Percentiles rank a stretch among this genome's conserved stretches.
Conservation (phyloP, 164 flowering plant species). For the Nymphaea thermarum region DNA sequence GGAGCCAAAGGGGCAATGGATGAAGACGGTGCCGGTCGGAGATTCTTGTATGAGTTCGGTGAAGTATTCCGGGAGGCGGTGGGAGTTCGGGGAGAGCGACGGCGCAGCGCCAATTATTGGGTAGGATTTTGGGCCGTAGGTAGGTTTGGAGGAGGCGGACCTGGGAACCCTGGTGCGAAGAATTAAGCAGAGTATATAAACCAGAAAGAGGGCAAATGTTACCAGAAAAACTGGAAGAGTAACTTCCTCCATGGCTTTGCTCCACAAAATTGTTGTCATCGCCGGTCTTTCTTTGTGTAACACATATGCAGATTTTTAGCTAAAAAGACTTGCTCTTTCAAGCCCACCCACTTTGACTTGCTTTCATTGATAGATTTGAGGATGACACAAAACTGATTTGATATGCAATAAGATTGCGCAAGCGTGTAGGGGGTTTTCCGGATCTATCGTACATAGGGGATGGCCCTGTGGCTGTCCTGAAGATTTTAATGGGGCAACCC, state of each 20-base stretch:
- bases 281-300: neutral
- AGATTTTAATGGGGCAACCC: too few species aligned
- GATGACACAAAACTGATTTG: too few species aligned
- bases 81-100: neutral
- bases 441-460: too few species aligned
- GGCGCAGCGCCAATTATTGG: neutral
- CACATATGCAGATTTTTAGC: too few species aligned
- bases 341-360: too few species aligned
- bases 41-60: neutral
- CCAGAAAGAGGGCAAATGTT: neutral
- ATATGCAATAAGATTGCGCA: too few species aligned
- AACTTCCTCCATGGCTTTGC: neutral
- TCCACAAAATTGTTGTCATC: neutral
- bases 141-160: neutral
- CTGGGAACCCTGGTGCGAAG: neutral
- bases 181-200: neutral
- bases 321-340: too few species aligned
- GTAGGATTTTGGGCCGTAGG: conserved; percentile 2
- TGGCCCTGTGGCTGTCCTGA: too few species aligned
- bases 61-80: neutral
- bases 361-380: too few species aligned
- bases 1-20: neutral
- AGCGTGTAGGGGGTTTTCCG: too few species aligned
- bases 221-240: too few species aligned
- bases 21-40: neutral